Percentiles rank a stretch among this genome's conserved stretches.
Evolutionary conservation across 2,329 filamentous ascomycete species (phyloP).

Genomic region (Pestalotiopsis sp.): DNA sequence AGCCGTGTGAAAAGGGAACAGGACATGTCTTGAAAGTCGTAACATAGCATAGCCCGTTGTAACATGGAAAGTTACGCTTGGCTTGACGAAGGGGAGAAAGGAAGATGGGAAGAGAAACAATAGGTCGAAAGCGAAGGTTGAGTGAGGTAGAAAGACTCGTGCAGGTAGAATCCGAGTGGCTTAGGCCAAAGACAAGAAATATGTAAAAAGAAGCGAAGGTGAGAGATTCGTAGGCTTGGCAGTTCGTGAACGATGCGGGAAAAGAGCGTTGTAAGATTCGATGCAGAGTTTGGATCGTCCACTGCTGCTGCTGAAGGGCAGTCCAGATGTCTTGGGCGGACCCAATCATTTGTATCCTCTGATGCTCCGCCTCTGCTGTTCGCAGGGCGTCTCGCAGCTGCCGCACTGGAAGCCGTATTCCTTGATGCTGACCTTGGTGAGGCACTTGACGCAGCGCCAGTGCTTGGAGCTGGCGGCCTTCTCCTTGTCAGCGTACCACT

Average conservation of each 20-base stretch:
- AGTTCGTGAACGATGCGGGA: not conserved
- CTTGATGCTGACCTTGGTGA: conserved; percentile 43
- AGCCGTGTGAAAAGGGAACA: not conserved
- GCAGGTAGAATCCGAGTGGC: not conserved
- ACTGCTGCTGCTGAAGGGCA: no score
- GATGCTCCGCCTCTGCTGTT: conserved; percentile 36
- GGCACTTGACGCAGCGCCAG: conserved; percentile 58
- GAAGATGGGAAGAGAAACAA: not conserved
- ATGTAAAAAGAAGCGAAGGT: not conserved
- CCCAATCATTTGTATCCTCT: conserved; percentile 13
- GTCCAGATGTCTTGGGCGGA: no score
- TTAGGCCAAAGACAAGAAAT: not conserved
- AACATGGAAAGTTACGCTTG: not conserved
- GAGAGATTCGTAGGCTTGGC: not conserved
- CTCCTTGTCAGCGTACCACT: conserved; percentile 38
- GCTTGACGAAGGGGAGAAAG: not conserved
- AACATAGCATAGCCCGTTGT: not conserved
- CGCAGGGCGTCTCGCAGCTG: conserved; percentile 46
- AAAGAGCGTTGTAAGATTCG: not conserved
- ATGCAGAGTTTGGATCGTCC: not conserved
- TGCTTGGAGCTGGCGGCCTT: conserved; percentile 41
- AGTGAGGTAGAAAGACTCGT: not conserved
- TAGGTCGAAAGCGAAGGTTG: not conserved
- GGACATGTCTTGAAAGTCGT: not conserved
- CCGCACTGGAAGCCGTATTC: conserved; percentile 45